Evolutionary conservation across 306 rosid genomes (phyloP).

Genomic region (Pyrus pyrifolia): DNA sequence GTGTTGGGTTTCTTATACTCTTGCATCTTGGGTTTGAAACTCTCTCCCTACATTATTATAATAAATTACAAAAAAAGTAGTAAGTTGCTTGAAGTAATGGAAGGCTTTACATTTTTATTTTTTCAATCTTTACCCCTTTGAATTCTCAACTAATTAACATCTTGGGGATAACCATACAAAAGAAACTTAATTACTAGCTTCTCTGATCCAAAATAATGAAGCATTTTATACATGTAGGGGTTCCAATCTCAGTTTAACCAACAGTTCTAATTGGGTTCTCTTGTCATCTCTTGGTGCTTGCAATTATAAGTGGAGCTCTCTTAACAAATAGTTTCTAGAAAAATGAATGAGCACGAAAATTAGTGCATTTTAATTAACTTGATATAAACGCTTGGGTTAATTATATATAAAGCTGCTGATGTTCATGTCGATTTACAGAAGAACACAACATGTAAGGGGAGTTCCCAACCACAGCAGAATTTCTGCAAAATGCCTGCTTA

Average conservation of each 20-base stretch:
- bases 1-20: too few relatives aligned
- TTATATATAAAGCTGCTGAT: background rate
- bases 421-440: background rate
- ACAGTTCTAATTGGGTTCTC: background rate
- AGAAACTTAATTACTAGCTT: background rate
- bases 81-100: background rate
- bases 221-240: background rate
- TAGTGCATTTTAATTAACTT: background rate
- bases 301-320: background rate
- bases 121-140: background rate
- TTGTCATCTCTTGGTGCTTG: background rate
- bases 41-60: too few relatives aligned
- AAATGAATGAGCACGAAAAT: too few relatives aligned
- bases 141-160: background rate
- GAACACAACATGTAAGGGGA: background rate
- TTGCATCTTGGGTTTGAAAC: too few relatives aligned
- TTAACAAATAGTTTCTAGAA: background rate
- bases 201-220: background rate
- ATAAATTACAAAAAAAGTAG: background rate
- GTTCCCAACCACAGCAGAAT: background rate
- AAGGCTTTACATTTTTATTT: background rate
- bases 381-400: background rate
- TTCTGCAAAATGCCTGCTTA: background rate
- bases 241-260: background rate
- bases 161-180: background rate